Conservation (phyloP, 192 early-diverging fungal genomes). For the Obelidium mucronatum region DNA sequence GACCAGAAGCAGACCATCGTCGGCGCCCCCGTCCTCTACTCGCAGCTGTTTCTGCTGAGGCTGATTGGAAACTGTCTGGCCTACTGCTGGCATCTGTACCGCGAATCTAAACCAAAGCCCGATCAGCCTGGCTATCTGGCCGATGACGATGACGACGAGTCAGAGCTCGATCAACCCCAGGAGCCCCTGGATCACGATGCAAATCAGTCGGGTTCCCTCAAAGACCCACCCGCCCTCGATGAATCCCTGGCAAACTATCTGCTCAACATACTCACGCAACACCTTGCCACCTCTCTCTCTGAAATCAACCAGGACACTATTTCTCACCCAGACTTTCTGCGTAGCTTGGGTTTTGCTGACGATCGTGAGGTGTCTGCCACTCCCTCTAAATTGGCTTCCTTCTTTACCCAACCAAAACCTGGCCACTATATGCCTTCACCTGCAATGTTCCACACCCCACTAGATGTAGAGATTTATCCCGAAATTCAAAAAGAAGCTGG, state of each 20-base stretch:
- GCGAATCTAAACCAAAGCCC: constrained; percentile 28
- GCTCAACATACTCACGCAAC: constrained; percentile 65
- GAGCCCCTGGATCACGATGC: not conserved
- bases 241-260: constrained; percentile 74
- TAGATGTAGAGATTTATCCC: constrained; percentile 8
- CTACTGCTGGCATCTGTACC: constrained; percentile 82
- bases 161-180: not conserved
- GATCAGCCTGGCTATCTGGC: not conserved
- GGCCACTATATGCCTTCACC: constrained; percentile 12
- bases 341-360: constrained; percentile 24
- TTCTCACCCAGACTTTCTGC: constrained; percentile 44
- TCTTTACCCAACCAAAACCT: constrained; percentile 27
- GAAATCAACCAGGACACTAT: constrained; percentile 56
- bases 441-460: constrained; percentile 6
- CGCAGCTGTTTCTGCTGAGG: constrained; percentile 84
- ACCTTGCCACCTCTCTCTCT: constrained; percentile 62
- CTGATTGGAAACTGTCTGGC: constrained; percentile 87
- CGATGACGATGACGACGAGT: not conserved
- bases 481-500: constrained; percentile 75
- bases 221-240: constrained; percentile 81
- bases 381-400: constrained; percentile 16
- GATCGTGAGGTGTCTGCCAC: constrained; percentile 15
- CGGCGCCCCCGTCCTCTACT: constrained; percentile 78
- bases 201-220: constrained; percentile 26
- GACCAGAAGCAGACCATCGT: no score